These are phyloP conservation scores for Aspergillus niger DNA, from an alignment of 2,329 filamentous ascomycete species.

Conservation along the genomic window DNA sequence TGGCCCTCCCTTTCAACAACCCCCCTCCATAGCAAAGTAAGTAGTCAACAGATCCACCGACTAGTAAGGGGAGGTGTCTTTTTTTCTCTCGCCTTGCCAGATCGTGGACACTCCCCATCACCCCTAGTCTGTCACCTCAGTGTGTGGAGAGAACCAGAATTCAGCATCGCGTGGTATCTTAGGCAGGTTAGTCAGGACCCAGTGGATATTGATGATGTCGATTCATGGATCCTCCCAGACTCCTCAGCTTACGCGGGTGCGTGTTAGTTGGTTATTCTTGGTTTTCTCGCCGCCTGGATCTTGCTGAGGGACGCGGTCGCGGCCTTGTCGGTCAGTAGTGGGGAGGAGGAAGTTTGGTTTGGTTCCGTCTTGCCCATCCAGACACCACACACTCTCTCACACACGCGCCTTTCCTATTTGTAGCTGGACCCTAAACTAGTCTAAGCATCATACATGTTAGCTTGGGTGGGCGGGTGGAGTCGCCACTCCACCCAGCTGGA, in stretches of 20 bases:
- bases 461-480: background rate
- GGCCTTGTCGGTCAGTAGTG: constrained; percentile 10
- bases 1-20: background rate
- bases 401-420: constrained; percentile 22
- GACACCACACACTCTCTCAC: too few relatives aligned
- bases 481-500: background rate
- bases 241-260: background rate
- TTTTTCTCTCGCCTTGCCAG: background rate
- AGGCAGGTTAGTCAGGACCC: background rate
- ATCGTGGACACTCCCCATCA: background rate
- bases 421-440: constrained; percentile 23
- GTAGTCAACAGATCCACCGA: constrained; percentile 1
- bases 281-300: constrained; percentile 4
- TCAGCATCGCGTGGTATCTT: too few relatives aligned
- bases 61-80: background rate
- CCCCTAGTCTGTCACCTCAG: background rate
- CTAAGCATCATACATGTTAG: constrained; percentile 26
- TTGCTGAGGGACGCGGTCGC: constrained; percentile 1
- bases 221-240: constrained; percentile 1
- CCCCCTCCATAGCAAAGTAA: background rate
- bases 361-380: constrained; percentile 8
- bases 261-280: background rate
- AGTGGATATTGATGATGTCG: background rate
- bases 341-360: background rate
- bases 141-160: background rate